These are phyloP conservation scores for Collybiopsis luxurians DNA, from an alignment of 768 basidiomycete species.

Conservation along the genomic window DNA sequence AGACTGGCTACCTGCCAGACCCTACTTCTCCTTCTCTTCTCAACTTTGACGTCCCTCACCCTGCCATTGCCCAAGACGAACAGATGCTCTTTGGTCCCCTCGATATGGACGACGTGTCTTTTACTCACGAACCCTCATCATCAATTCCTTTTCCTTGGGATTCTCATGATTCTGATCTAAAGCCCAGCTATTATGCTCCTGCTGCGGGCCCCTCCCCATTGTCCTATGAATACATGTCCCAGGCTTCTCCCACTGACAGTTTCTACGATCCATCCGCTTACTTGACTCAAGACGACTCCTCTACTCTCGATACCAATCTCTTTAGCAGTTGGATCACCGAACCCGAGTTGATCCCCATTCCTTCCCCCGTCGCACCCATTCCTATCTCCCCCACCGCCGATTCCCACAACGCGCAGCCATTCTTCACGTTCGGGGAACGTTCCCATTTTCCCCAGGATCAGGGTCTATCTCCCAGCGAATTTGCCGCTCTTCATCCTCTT, in stretches of 20 bases:
- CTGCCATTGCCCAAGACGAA: conserved; percentile 33
- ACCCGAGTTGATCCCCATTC: conserved; percentile 40
- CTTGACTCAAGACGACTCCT: conserved; percentile 38
- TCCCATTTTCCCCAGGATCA: conserved; percentile 45
- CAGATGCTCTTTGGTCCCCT: conserved; percentile 58
- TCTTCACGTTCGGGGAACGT: conserved; percentile 46
- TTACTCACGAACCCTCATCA: conserved; percentile 8
- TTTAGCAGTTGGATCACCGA: conserved; percentile 67
- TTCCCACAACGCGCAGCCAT: conserved; percentile 39
- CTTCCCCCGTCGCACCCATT: conserved; percentile 61
- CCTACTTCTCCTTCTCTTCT: conserved; percentile 21
- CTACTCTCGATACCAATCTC: conserved; percentile 42
- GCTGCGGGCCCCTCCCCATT: conserved; percentile 20
- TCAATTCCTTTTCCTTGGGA: conserved; percentile 35
- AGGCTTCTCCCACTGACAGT: conserved; percentile 36
- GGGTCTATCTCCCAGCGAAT: conserved; percentile 59
- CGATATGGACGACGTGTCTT: conserved; percentile 49
- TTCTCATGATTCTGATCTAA: conserved; percentile 37
- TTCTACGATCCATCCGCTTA: conserved; percentile 38
- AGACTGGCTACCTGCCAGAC: background rate
- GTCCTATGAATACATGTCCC: conserved; percentile 29
- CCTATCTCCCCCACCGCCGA: conserved; percentile 40
- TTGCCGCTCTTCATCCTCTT: conserved; percentile 59
- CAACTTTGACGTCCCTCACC: conserved; percentile 31
- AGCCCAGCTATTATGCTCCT: conserved; percentile 39